A percentile compares a stretch with the other conserved stretches of the same genome.
phyloP scores from a whole-genome alignment of 164 flowering plant species.

The Annona cherimola region DNA sequence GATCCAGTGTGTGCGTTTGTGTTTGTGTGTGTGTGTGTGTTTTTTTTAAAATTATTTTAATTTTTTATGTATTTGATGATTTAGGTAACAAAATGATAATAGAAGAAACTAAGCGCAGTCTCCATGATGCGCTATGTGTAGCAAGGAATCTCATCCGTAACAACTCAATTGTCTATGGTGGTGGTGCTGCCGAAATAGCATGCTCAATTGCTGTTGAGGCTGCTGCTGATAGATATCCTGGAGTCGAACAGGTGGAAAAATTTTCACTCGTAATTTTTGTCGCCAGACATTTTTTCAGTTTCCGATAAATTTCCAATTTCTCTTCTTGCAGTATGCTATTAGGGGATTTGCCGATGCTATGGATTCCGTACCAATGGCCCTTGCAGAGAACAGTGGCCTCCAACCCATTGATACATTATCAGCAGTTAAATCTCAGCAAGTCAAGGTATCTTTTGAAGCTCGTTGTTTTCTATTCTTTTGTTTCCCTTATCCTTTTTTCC shows the following conservation, averaged over 20 bases:
- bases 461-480: neutral
- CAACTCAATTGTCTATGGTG: constrained; percentile 96
- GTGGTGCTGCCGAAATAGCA: constrained; percentile 96
- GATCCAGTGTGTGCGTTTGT: too few species aligned
- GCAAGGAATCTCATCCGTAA: constrained; percentile 90
- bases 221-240: constrained; percentile 90
- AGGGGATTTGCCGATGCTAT: constrained; percentile 96
- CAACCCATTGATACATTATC: constrained; percentile 94
- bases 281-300: neutral
- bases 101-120: constrained; percentile 96
- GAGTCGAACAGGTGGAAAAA: constrained; percentile 87
- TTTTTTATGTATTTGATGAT: constrained; percentile 3
- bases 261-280: neutral
- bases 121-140: constrained; percentile 96
- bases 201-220: constrained; percentile 96
- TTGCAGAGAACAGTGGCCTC: constrained; percentile 97
- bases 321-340: constrained; percentile 74
- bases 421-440: constrained; percentile 92
- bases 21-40: too few species aligned
- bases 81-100: constrained; percentile 99
- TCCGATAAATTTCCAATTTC: neutral
- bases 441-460: constrained; percentile 46
- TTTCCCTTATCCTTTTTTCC: too few species aligned
- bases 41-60: too few species aligned
- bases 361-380: constrained; percentile 96